Percentiles rank a stretch among this genome's conserved stretches.
Evolutionary conservation across 2,329 filamentous ascomycete species (phyloP).

Genomic region (Cercospora nicotianae): DNA sequence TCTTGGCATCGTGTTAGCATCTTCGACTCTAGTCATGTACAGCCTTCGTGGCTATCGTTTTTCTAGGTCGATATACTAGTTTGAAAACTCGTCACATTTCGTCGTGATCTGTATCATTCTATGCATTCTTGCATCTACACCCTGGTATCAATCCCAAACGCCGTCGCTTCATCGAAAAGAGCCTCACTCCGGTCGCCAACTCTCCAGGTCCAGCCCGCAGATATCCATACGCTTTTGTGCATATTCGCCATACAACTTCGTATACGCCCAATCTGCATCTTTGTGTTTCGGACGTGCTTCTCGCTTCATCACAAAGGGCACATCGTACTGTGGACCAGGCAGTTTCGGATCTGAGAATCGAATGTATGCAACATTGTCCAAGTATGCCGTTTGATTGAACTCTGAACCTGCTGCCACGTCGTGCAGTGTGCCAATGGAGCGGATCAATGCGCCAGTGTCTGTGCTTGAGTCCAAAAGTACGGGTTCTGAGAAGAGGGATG

Average conservation of each 20-base stretch:
- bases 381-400: slow-evolving; percentile 50
- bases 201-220: slow-evolving; percentile 54
- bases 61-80: too few species aligned
- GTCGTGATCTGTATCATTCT: not conserved
- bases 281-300: slow-evolving; percentile 47
- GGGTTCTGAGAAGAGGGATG: slow-evolving; percentile 31
- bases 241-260: slow-evolving; percentile 51
- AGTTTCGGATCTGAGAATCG: slow-evolving; percentile 50
- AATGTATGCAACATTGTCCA: slow-evolving; percentile 48
- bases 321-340: slow-evolving; percentile 53
- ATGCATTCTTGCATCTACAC: not conserved
- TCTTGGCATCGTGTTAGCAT: too few species aligned
- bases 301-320: slow-evolving; percentile 46
- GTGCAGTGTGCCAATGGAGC: slow-evolving; percentile 37
- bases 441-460: slow-evolving; percentile 31
- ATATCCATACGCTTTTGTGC: slow-evolving; percentile 53
- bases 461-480: slow-evolving; percentile 32
- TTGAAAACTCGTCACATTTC: too few species aligned
- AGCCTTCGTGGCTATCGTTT: too few species aligned
- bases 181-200: slow-evolving; percentile 33
- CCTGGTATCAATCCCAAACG: not conserved
- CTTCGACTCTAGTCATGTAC: too few species aligned
- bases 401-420: slow-evolving; percentile 22
- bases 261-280: slow-evolving; percentile 52
- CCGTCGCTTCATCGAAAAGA: not conserved